These are phyloP conservation scores for Pisolithus albus DNA, from an alignment of 768 basidiomycete genomes.

Conservation along the genomic window DNA sequence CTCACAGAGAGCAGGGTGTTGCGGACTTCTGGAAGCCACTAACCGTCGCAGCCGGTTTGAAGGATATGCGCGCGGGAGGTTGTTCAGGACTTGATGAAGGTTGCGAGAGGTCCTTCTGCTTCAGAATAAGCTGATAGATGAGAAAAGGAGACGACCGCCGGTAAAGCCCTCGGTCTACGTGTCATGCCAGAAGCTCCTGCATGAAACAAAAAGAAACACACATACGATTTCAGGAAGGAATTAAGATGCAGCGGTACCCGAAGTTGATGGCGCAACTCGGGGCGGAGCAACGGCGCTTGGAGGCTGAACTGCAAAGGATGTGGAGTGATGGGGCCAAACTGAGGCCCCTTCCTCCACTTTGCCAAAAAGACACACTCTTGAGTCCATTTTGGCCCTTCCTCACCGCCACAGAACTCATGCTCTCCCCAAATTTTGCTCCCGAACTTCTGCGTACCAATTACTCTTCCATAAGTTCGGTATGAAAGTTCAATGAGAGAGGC, in stretches of 20 bases:
- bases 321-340: not conserved
- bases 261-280: not conserved
- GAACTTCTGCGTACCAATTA: constrained; percentile 14
- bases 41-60: not conserved
- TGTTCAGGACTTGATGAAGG: not conserved
- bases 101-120: not conserved
- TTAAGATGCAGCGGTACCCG: not conserved
- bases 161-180: not conserved
- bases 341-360: not conserved
- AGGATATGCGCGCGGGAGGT: not conserved
- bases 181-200: not conserved
- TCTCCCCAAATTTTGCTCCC: not conserved
- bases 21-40: too few species aligned
- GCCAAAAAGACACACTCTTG: not conserved
- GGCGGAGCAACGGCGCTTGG: not conserved
- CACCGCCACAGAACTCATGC: not conserved
- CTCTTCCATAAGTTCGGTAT: not conserved
- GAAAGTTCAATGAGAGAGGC: too few species aligned
- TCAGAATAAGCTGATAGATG: not conserved
- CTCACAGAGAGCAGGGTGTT: too few species aligned
- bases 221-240: not conserved
- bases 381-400: too few species aligned
- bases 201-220: not conserved
- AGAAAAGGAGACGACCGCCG: not conserved
- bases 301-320: not conserved